These are phyloP conservation scores for Rhodosporidiobolus odoratus DNA, from an alignment of 768 basidiomycete genomes.

Conservation along the genomic window DNA sequence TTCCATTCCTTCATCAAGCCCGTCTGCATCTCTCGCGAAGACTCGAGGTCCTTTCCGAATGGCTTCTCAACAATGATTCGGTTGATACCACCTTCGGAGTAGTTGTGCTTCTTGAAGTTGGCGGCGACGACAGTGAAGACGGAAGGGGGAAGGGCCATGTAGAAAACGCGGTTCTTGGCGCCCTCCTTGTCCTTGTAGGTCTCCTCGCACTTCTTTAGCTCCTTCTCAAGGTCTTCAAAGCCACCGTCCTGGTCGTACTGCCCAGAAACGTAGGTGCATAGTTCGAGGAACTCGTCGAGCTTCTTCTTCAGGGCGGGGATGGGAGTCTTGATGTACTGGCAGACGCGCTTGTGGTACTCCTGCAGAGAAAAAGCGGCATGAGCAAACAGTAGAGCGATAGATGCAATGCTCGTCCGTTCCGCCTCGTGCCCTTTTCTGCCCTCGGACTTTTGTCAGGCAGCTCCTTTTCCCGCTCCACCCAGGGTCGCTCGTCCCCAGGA, in stretches of 20 bases:
- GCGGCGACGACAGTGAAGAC: conserved; percentile 87
- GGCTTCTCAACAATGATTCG: conserved; percentile 98
- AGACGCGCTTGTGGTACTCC: conserved; percentile 78
- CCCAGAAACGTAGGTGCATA: conserved; percentile 78
- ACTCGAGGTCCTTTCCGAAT: conserved; percentile 89
- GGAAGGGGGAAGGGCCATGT: conserved; percentile 93
- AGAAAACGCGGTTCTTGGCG: conserved; percentile 75
- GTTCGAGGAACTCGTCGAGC: conserved; percentile 75
- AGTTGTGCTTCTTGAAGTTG: conserved; percentile 75
- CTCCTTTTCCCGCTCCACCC: background rate
- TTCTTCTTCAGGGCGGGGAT: conserved; percentile 57
- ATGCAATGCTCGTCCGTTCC: background rate
- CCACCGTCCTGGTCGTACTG: conserved; percentile 76
- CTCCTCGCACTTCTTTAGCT: conserved; percentile 72
- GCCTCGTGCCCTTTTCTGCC: background rate
- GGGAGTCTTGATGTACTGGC: conserved; percentile 75
- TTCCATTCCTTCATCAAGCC: conserved; percentile 81
- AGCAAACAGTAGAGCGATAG: background rate
- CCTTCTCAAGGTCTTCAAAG: conserved; percentile 69
- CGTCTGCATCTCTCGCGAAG: conserved; percentile 68
- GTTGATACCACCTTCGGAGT: conserved; percentile 67
- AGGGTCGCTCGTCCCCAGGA: background rate
- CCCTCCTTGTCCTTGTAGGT: conserved; percentile 65
- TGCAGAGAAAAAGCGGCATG: conserved; percentile 21
- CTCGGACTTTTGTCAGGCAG: background rate